Conservation (phyloP, 345 rosid species). For the Brassica nigra region DNA sequence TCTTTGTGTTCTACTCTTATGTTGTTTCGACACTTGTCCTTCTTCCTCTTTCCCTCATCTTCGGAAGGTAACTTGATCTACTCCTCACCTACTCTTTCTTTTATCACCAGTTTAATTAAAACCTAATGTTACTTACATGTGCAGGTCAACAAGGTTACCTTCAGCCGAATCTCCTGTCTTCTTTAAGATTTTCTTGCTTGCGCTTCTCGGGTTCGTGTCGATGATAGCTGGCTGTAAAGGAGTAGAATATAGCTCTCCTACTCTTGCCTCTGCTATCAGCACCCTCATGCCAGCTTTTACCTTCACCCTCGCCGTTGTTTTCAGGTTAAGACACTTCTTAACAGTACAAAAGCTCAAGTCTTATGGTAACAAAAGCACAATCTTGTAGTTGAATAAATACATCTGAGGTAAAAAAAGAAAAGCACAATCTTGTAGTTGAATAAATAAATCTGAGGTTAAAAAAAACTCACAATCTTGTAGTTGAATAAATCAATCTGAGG, state of each 20-base stretch:
- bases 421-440: neutral
- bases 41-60: slow-evolving; percentile 33
- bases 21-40: slow-evolving; percentile 30
- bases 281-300: slow-evolving; percentile 54
- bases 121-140: neutral
- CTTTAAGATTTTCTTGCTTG: neutral
- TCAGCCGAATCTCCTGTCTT: neutral
- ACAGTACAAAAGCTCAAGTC: neutral
- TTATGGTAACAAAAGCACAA: neutral
- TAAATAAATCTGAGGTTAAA: no score
- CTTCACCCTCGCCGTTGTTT: slow-evolving; percentile 32
- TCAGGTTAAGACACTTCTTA: slow-evolving; percentile 16
- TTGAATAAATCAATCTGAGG: no score
- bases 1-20: slow-evolving; percentile 26
- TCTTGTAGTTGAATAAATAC: neutral
- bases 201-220: slow-evolving; percentile 31
- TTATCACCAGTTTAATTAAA: neutral
- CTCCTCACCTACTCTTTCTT: neutral
- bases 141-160: neutral
- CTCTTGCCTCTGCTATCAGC: slow-evolving; percentile 53
- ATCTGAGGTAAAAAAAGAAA: neutral
- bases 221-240: slow-evolving; percentile 39
- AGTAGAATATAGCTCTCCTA: slow-evolving; percentile 45
- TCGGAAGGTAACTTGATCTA: slow-evolving; percentile 20
- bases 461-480: neutral